phyloP scores from a whole-genome alignment of 169 alveolate species.

The Plasmodium yoelii region DNA sequence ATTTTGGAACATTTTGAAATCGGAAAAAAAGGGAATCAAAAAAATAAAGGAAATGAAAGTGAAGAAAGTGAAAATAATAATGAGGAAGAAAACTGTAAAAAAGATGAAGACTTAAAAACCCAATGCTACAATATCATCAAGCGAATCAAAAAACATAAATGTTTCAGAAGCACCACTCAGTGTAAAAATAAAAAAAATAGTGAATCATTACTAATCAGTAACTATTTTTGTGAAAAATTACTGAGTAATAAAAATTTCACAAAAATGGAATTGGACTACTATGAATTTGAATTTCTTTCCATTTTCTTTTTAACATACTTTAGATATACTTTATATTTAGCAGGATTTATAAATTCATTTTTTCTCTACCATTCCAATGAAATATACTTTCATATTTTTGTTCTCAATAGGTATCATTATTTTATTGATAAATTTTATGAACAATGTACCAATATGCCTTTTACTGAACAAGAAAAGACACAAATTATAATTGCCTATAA shows the following conservation, averaged over 20 bases:
- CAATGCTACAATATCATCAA: slow-evolving; percentile 24
- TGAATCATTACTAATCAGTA: neutral
- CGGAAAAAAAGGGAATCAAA: neutral
- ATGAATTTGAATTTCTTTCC: slow-evolving; percentile 38
- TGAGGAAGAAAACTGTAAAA: no score
- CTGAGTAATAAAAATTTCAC: slow-evolving; percentile 4
- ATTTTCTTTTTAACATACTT: slow-evolving; percentile 42
- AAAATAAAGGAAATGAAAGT: neutral
- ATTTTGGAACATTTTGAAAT: slow-evolving; percentile 18
- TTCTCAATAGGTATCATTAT: slow-evolving; percentile 44
- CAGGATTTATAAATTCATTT: slow-evolving; percentile 43
- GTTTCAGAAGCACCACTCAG: neutral
- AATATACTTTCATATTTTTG: slow-evolving; percentile 40
- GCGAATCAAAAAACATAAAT: neutral
- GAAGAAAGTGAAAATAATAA: no score
- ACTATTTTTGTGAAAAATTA: slow-evolving; percentile 29
- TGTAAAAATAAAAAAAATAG: slow-evolving; percentile 3
- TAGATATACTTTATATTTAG: slow-evolving; percentile 30
- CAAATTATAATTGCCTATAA: slow-evolving; percentile 36
- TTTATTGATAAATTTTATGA: slow-evolving; percentile 30
- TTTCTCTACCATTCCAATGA: slow-evolving; percentile 56
- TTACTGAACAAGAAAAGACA: slow-evolving; percentile 19
- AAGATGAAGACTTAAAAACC: neutral
- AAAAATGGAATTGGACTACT: slow-evolving; percentile 41
- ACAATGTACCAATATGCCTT: slow-evolving; percentile 16